Evolutionary conservation across 805 yeast genomes (phyloP).

Genomic region (Candida jianshihensis): DNA sequence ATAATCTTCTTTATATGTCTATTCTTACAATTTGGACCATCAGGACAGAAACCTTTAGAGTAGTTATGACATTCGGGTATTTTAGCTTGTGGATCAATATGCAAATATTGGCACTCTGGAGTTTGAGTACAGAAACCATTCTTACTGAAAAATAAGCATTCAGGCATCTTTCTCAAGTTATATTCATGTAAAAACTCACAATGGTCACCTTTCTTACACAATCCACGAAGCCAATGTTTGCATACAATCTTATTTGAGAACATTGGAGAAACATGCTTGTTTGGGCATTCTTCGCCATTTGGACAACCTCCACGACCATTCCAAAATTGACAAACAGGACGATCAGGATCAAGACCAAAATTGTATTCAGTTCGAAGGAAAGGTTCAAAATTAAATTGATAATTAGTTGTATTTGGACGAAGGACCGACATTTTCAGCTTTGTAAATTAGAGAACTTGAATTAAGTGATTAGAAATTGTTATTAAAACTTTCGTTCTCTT

Average conservation of each 20-base stretch:
- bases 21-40: constrained; percentile 79
- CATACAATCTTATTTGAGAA: constrained; percentile 81
- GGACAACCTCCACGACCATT: constrained; percentile 73
- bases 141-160: constrained; percentile 80
- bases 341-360: constrained; percentile 78
- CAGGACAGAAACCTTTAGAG: constrained; percentile 83
- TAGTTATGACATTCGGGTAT: constrained; percentile 86
- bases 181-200: constrained; percentile 97
- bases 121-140: constrained; percentile 83
- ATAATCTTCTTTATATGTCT: constrained; percentile 71
- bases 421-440: constrained; percentile 25
- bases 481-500: too few relatives aligned
- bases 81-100: constrained; percentile 81
- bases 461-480: too few relatives aligned
- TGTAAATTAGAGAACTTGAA: not conserved
- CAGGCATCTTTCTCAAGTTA: constrained; percentile 92
- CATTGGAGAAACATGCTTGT: constrained; percentile 70
- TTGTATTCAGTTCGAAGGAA: constrained; percentile 74
- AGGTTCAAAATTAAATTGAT: constrained; percentile 68
- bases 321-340: constrained; percentile 79
- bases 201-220: constrained; percentile 92
- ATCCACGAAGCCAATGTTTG: constrained; percentile 96
- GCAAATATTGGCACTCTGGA: constrained; percentile 90
- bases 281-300: constrained; percentile 75
- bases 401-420: constrained; percentile 33